phyloP scores from a whole-genome alignment of 331 rosid genomes.

The Quercus tomentella region DNA sequence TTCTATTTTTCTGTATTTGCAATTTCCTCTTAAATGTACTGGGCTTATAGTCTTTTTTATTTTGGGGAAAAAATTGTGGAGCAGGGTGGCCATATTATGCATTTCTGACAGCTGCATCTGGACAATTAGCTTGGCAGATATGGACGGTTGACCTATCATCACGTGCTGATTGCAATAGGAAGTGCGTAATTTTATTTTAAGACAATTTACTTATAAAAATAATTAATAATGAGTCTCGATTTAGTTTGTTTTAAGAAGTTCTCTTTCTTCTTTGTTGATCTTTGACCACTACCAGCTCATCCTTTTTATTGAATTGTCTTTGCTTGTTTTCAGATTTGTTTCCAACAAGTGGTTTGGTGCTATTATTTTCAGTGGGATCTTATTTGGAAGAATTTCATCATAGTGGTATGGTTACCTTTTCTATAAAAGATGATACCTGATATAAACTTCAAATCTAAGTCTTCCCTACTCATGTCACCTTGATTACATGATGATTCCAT shows the following conservation, averaged over 20 bases:
- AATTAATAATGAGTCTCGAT: background rate
- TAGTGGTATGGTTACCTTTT: conserved; percentile 29
- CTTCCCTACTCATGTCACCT: background rate
- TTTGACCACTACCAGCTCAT: conserved; percentile 6
- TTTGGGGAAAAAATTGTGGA: conserved; percentile 17
- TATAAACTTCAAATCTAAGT: background rate
- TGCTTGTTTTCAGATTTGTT: conserved; percentile 53
- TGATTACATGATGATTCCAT: background rate
- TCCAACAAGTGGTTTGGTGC: conserved; percentile 99
- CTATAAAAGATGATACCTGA: background rate
- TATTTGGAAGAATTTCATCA: conserved; percentile 62
- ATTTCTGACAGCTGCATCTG: conserved; percentile 70
- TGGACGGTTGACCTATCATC: conserved; percentile 73
- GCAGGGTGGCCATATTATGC: conserved; percentile 90
- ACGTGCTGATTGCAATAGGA: conserved; percentile 75
- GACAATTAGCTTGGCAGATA: conserved; percentile 90
- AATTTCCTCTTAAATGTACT: background rate
- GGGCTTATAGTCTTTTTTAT: conserved; percentile 2
- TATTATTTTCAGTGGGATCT: conserved; percentile 73
- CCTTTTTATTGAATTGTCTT: background rate
- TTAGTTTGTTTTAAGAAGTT: background rate
- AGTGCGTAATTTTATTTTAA: conserved; percentile 42
- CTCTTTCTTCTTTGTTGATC: background rate
- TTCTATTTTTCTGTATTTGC: background rate
- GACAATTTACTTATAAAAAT: too few relatives aligned